These are phyloP conservation scores for Cordyceps farinosa DNA, from an alignment of 2,329 filamentous ascomycete species.

Conservation along the genomic window DNA sequence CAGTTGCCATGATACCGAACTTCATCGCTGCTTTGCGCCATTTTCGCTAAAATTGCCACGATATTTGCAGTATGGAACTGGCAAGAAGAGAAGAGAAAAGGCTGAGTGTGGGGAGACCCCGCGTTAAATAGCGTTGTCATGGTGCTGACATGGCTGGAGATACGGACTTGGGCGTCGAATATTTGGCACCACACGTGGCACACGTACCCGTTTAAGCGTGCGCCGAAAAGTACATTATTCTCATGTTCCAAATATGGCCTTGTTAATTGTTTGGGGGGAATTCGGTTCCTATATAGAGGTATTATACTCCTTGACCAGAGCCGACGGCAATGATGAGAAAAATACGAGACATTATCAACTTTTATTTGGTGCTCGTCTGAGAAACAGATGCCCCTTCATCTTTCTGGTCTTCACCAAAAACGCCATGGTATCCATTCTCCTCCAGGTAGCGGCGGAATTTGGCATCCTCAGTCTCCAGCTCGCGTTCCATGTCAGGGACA, in stretches of 20 bases:
- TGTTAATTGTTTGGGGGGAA: too few relatives aligned
- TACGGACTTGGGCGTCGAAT: too few relatives aligned
- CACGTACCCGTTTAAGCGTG: too few relatives aligned
- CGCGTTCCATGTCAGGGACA: conserved; percentile 24
- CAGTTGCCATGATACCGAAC: conserved; percentile 26
- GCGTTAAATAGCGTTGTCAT: too few relatives aligned
- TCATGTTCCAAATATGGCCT: too few relatives aligned
- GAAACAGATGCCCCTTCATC: not conserved
- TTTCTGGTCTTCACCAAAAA: conserved; percentile 17
- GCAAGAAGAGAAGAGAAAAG: too few relatives aligned
- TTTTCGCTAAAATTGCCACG: too few relatives aligned
- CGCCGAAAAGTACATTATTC: too few relatives aligned
- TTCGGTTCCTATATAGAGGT: not conserved
- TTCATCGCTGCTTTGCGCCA: not conserved
- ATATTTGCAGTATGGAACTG: too few relatives aligned
- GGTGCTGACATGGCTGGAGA: too few relatives aligned
- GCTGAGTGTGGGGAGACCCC: too few relatives aligned
- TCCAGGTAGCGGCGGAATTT: conserved; percentile 22
- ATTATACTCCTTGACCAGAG: not conserved
- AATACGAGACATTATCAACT: not conserved
- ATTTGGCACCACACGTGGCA: too few relatives aligned
- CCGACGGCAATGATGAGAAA: not conserved
- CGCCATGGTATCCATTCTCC: conserved; percentile 21
- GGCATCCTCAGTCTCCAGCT: conserved; percentile 23
- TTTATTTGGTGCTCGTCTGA: not conserved